Conservation (phyloP, 768 basidiomycete species). For the Mycena haematopus region DNA sequence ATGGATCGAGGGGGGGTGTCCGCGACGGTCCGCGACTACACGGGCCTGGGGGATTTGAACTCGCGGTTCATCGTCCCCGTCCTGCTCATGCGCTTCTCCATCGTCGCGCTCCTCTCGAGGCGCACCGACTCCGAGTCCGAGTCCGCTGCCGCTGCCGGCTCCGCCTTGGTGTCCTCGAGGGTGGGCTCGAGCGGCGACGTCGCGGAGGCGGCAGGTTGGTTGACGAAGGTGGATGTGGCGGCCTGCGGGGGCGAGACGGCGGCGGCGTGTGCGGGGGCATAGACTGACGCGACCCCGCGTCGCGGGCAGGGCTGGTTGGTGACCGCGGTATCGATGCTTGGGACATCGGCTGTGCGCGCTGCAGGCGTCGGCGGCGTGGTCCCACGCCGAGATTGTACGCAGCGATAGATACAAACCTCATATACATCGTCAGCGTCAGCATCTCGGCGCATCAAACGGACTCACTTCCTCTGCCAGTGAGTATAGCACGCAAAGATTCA, state of each 20-base stretch:
- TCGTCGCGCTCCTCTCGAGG: constrained; percentile 35
- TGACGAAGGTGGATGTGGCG: constrained; percentile 46
- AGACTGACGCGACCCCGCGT: constrained; percentile 62
- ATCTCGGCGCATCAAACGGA: neutral
- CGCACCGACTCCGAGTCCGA: constrained; percentile 41
- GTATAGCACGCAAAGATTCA: constrained; percentile 92
- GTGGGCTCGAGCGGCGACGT: constrained; percentile 54
- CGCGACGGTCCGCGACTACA: constrained; percentile 1
- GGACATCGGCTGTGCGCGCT: constrained; percentile 67
- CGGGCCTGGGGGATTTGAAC: constrained; percentile 70
- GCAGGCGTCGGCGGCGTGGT: constrained; percentile 58
- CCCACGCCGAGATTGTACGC: constrained; percentile 83
- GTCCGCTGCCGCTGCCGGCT: constrained; percentile 30
- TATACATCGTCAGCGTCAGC: constrained; percentile 1
- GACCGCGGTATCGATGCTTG: constrained; percentile 41
- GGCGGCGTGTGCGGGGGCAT: constrained; percentile 62
- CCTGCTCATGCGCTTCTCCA: constrained; percentile 52
- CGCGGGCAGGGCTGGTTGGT: constrained; percentile 41
- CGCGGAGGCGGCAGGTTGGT: constrained; percentile 41
- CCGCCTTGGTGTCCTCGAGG: constrained; percentile 48
- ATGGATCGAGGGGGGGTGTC: constrained; percentile 12
- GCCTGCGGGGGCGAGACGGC: constrained; percentile 48
- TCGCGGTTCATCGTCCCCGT: constrained; percentile 81
- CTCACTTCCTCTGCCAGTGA: constrained; percentile 86
- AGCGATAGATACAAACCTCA: constrained; percentile 87